phyloP scores from a whole-genome alignment of 169 alveolate species.

The Miamiensis avidus region DNA sequence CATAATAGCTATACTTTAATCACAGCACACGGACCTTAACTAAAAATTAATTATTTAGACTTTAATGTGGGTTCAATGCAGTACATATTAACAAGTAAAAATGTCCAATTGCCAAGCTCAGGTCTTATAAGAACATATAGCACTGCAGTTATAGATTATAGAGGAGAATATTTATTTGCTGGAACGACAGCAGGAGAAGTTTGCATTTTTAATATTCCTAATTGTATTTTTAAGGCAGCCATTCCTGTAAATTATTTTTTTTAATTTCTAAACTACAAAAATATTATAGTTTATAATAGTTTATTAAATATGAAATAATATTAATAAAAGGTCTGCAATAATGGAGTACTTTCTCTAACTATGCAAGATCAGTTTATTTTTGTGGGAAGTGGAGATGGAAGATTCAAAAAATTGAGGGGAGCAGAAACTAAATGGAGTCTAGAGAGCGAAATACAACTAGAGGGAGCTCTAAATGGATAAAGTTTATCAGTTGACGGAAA shows the following conservation, averaged over 20 bases:
- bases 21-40: slow-evolving; percentile 59
- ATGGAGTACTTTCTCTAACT: slow-evolving; percentile 62
- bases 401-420: slow-evolving; percentile 71
- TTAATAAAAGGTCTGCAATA: slow-evolving; percentile 49
- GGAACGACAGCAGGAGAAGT: slow-evolving; percentile 86
- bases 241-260: slow-evolving; percentile 52
- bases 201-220: slow-evolving; percentile 63
- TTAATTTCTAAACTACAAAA: neutral
- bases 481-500: slow-evolving; percentile 54
- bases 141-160: slow-evolving; percentile 52
- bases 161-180: slow-evolving; percentile 63
- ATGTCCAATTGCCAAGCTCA: slow-evolving; percentile 73
- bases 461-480: slow-evolving; percentile 68
- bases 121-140: slow-evolving; percentile 78
- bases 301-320: neutral
- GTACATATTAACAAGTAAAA: slow-evolving; percentile 59
- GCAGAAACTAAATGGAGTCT: slow-evolving; percentile 65
- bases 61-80: slow-evolving; percentile 84
- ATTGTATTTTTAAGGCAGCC: slow-evolving; percentile 75
- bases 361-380: slow-evolving; percentile 56
- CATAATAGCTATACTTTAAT: slow-evolving; percentile 71
- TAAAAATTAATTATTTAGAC: slow-evolving; percentile 68
- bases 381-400: slow-evolving; percentile 88
- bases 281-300: neutral
- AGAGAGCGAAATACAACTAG: slow-evolving; percentile 74